These are phyloP conservation scores for Fusarium nanum DNA, from an alignment of 2,329 filamentous ascomycete species.

Conservation along the genomic window DNA sequence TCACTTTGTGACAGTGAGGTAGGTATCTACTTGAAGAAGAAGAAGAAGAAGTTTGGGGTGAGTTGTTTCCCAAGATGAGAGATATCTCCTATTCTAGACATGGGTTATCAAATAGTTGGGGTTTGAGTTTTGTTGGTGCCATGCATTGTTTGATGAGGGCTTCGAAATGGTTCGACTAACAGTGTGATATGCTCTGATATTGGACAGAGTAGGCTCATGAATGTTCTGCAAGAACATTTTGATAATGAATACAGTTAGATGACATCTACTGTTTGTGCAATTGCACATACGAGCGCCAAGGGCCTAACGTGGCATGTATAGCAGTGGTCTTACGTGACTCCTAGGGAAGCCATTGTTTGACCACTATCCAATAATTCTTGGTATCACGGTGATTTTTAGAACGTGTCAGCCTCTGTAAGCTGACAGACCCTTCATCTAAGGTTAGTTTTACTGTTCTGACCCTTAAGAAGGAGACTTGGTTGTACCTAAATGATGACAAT, in stretches of 20 bases:
- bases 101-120: conserved; percentile 23
- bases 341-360: background rate
- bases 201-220: conserved; percentile 16
- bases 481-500: background rate
- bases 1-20: background rate
- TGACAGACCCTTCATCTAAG: background rate
- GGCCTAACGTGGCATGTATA: background rate
- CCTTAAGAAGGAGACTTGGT: background rate
- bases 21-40: background rate
- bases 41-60: conserved; percentile 4
- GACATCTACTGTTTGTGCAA: background rate
- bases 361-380: background rate
- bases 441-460: background rate
- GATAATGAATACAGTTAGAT: background rate
- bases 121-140: conserved; percentile 36
- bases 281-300: background rate
- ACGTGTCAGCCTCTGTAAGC: background rate
- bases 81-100: conserved; percentile 12
- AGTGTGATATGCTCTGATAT: conserved; percentile 41
- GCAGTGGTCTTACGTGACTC: background rate
- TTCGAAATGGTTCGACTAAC: conserved; percentile 41
- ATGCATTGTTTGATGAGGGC: conserved; percentile 26
- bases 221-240: background rate
- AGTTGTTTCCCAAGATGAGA: conserved; percentile 7
- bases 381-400: background rate